Base-by-base conservation (phyloP, 1,284 basidiomycete genomes). In the Anthracocystis setariae region DNA sequence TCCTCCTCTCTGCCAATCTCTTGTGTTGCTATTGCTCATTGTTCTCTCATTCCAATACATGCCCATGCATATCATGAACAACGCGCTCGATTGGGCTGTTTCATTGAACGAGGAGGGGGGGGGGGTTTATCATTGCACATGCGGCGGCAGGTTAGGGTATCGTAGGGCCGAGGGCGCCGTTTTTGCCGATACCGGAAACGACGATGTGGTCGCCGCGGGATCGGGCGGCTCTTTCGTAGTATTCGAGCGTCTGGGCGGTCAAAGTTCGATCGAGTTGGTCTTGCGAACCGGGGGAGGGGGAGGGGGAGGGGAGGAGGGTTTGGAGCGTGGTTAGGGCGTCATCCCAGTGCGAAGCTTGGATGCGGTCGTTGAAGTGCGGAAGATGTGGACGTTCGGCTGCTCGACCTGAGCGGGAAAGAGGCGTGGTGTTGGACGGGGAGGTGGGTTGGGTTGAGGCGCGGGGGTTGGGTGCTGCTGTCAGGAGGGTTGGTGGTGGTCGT, bases 131-230 rank as follows among this genome's bases (percentile, higher is more conserved):
- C 18, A 20, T 39, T 17, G 18, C 5, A 39, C n/a, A 20, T n/a
- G n/a, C n/a, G n/a, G n/a, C 8, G 5, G 17, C 15, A 39, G 18
- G 12, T 39, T 20, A 67, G 17, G 58, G 39, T 20, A 67, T 21
- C 3, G 23, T 38, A 5, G 62, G 50, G 3, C 68, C 68, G 4
- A 71, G 45, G 0, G 54, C 33, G 20, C 68, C 68, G 29, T 71
- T 71, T 20, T 59, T 71, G 27, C 68, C 68, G 13, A 71, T 50
- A 25, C 59, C 69, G 15, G 44, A 35, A 35, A 72, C 29, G n/a
- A 72, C n/a, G 5, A 72, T n/a, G 40, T 71, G 63, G 40, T 65
- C 63, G 46, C 68, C 68, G 42, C 62, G 39, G 3, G 67, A 55
- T 5, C 49, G 56, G 5, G 61, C 52, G 7, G 67, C 67, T 38